Base-by-base conservation (phyloP, 148 eudicot species). In the Cornus suecica region DNA sequence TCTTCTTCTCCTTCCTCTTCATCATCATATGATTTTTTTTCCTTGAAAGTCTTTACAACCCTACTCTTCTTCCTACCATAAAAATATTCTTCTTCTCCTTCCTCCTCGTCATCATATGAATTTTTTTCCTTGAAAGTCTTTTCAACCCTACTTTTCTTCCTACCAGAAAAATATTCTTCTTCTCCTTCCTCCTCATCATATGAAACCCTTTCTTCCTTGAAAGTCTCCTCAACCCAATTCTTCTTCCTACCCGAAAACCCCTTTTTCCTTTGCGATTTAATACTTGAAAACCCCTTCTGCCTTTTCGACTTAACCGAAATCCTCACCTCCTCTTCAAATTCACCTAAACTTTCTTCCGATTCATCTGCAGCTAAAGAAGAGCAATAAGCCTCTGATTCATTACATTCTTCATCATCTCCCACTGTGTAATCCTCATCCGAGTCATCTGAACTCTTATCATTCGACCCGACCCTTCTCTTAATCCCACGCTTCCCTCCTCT, bases 371-470 rank as follows among this genome's bases (percentile, higher is more conserved):
- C 89, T 67, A 92, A 85, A 29, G 92, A 89, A 62, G 80, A 66
- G 76, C 71, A 88, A 78, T 81, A 71, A 61, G 92, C 97, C 70
- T 92, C 99, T 51, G 97, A 92, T 69, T 87, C 91, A 31, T 83
- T 82, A 71, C 81, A 87, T 69, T 79, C 80, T 76, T 88, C 94
- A 70, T 89, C 99, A 70, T 74, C 90, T 78, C 84, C 91, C 25
- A 92, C 86, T 56, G 74, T 83, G 45, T 93, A 95, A 79, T 95
- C 99, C 80, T 95, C 99, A 82, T 95, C 99, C 0, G 99, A 95
- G 75, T 87, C 94, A 79, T 91, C 99, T 4, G 97, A 92, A 54
- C 82, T 90, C 71, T 72, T 66, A 31, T 75, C 80, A 66, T 76
- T 85, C 37, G 74, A 70, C 20, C 74, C 68, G 25, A 61, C 83